Evolutionary conservation across 495 filamentous ascomycete genomes (phyloP).

Genomic region (Aspergillus bertholletiae): DNA sequence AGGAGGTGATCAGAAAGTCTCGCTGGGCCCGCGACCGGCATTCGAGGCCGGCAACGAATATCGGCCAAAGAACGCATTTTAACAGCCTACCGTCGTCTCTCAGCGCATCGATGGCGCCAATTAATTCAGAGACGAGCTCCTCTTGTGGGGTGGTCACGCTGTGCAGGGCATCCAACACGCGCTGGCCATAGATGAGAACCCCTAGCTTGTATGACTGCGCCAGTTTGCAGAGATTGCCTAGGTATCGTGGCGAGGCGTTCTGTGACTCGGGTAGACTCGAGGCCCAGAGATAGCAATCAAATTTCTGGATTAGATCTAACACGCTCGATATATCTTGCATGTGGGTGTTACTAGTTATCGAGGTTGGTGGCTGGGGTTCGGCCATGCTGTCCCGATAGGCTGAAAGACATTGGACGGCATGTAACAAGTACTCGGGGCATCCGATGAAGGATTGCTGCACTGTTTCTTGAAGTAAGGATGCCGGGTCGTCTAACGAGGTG

Average conservation of each 20-base stretch:
- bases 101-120: constrained; percentile 40
- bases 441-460: constrained; percentile 40
- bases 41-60: constrained; percentile 54
- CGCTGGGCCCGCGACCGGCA: constrained; percentile 24
- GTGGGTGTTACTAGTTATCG: constrained; percentile 1
- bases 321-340: constrained; percentile 14
- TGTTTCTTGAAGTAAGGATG: constrained; percentile 17
- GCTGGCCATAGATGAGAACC: constrained; percentile 28
- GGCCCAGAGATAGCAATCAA: constrained; percentile 36
- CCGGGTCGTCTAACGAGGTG: constrained; percentile 10
- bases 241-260: constrained; percentile 19
- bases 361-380: neutral
- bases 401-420: constrained; percentile 31
- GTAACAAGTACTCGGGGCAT: constrained; percentile 36
- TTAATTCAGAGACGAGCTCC: constrained; percentile 38
- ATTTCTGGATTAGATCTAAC: constrained; percentile 21
- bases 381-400: constrained; percentile 29
- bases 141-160: constrained; percentile 17
- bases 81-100: constrained; percentile 42
- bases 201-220: constrained; percentile 31
- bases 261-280: constrained; percentile 27
- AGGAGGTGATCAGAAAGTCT: constrained; percentile 21
- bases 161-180: constrained; percentile 27
- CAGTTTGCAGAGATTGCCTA: constrained; percentile 18
- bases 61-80: constrained; percentile 57